Evolutionary conservation across 768 basidiomycete genomes (phyloP).

Genomic region (Atractiella rhizophila): DNA sequence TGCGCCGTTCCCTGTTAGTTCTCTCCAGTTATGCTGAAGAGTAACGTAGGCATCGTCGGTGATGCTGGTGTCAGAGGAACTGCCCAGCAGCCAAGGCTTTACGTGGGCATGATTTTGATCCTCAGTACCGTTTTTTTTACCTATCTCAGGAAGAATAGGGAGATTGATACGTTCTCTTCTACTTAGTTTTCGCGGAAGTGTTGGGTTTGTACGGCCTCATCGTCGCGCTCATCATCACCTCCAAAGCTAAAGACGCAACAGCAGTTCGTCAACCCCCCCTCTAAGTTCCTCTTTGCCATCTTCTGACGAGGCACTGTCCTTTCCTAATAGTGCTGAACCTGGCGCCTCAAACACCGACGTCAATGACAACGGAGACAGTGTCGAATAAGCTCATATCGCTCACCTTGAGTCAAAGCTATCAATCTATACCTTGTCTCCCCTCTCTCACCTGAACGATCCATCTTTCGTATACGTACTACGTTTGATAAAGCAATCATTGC

Average conservation of each 20-base stretch:
- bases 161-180: neutral
- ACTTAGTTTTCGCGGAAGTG: slow-evolving; percentile 3
- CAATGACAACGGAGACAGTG: too few species aligned
- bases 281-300: too few species aligned
- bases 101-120: slow-evolving; percentile 46
- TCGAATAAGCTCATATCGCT: too few species aligned
- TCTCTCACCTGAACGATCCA: too few species aligned
- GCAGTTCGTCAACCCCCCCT: neutral
- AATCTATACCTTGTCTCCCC: too few species aligned
- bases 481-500: too few species aligned
- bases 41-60: slow-evolving; percentile 70
- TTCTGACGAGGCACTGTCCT: too few species aligned
- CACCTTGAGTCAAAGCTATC: too few species aligned
- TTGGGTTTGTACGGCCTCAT: slow-evolving; percentile 85
- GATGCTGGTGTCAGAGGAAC: slow-evolving; percentile 96
- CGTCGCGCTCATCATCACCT: slow-evolving; percentile 90
- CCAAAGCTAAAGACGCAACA: slow-evolving; percentile 25
- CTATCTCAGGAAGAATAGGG: neutral
- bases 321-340: too few species aligned
- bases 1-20: slow-evolving; percentile 17
- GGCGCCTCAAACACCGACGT: too few species aligned
- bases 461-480: too few species aligned
- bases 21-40: neutral
- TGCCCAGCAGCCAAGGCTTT: slow-evolving; percentile 43
- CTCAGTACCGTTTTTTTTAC: slow-evolving; percentile 45